These are phyloP conservation scores for Hanseniaspora osmophila DNA, from an alignment of 805 yeast genomes.

Conservation along the genomic window DNA sequence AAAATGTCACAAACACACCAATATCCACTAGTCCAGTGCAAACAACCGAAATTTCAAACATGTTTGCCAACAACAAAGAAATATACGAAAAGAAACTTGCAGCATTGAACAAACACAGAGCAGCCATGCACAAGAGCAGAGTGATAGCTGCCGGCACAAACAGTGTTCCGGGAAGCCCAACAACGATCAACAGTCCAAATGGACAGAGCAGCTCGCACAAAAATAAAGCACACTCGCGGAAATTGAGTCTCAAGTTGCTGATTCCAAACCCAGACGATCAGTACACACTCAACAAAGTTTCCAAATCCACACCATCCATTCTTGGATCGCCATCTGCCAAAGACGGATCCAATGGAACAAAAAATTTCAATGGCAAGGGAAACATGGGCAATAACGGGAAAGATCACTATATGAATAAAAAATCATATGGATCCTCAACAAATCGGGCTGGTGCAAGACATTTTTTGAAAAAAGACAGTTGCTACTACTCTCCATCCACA, in stretches of 20 bases:
- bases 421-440: too few species aligned
- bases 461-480: conserved; percentile 20
- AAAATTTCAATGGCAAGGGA: neutral
- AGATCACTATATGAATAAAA: neutral
- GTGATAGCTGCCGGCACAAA: too few species aligned
- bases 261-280: neutral
- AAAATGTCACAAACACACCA: too few species aligned
- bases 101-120: too few species aligned
- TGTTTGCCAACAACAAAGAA: too few species aligned
- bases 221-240: neutral
- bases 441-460: conserved; percentile 5
- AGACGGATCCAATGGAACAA: neutral
- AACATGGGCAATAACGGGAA: neutral
- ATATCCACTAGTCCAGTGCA: too few species aligned
- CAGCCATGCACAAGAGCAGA: too few species aligned
- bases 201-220: neutral
- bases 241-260: neutral
- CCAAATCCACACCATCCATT: neutral
- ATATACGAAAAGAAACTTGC: too few species aligned
- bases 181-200: too few species aligned
- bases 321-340: neutral
- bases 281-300: neutral
- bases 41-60: too few species aligned
- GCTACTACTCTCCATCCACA: conserved; percentile 22
- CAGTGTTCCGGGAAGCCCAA: too few species aligned